Evolutionary conservation across 2,329 filamentous ascomycete species (phyloP), one percentile per base, ranked within the genome.

Genomic region (Cercospora beticola): DNA sequence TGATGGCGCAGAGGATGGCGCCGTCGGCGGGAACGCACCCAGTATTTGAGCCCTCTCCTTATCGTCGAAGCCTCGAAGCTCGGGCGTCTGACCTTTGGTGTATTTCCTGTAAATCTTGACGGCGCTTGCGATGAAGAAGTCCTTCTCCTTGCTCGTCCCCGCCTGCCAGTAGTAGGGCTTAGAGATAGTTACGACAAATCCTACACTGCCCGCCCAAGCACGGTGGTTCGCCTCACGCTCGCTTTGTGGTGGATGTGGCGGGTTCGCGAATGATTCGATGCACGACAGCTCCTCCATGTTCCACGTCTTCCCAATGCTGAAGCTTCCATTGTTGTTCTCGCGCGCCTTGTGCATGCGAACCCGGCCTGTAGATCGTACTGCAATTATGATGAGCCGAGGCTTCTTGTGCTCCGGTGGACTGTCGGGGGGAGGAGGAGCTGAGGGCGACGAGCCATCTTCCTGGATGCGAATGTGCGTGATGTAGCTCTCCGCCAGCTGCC

Each of bases 141-240:
- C 94, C 84, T 97, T 98, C 82, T 99, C 95, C 82, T 97, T 97
- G 64, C 92, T 87, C 0, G 92, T 95, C 72, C 93, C 90, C 36
- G 95, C 93, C 80, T 97, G 89, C 95, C 95, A 99, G 80, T 95
- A 99, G 81, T 99, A 99, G 0, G 93, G 92, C 80, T 99, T 99
- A 28, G 91, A 90, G 30, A 99, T 87, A 1, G 90, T 95, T 62
- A 98, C 92, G 28, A 91, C 84, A 77, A 99, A 98, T 16, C 95
- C 95, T 56, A 89, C 88, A 67, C 90, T 90, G 63, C 91, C 90
- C 23, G 93, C 94, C 92, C 92, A 97, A 77, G 90, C 81, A 74
- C 88, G 88, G 56, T 86, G 82, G 72, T 88, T 85, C 65, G 86
- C 83, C 81, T 86, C 90, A 80, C 85, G 86, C 73, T 82, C 87